phyloP scores from a whole-genome alignment of 306 rosid species.

The Dryas octopetala region DNA sequence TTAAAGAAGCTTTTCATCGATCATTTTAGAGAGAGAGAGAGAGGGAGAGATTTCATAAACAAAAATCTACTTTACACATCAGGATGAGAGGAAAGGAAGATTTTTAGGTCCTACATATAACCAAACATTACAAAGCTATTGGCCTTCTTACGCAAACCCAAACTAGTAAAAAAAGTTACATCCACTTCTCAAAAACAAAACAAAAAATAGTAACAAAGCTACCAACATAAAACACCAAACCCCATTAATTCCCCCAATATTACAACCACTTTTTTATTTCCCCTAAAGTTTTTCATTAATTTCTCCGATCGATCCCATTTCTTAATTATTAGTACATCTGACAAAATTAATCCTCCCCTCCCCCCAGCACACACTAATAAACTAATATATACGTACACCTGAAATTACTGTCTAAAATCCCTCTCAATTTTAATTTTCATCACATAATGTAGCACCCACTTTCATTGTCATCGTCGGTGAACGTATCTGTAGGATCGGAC shows the following conservation, averaged over 20 bases:
- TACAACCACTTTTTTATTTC: conserved; percentile 21
- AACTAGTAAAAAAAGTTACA: conserved; percentile 22
- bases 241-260: background rate
- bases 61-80: conserved; percentile 47
- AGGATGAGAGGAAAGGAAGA: conserved; percentile 42
- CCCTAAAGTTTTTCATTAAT: conserved; percentile 1
- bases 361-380: conserved; percentile 8
- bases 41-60: conserved; percentile 25
- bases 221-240: conserved; percentile 26
- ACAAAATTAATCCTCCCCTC: conserved; percentile 33
- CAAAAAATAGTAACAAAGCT: background rate
- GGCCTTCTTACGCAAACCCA: conserved; percentile 24
- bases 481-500: conserved; percentile 33
- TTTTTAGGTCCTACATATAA: conserved; percentile 42
- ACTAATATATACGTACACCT: background rate
- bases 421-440: conserved; percentile 25
- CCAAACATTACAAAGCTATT: conserved; percentile 26
- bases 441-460: conserved; percentile 69
- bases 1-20: too few species aligned
- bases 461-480: conserved; percentile 39
- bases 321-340: conserved; percentile 7
- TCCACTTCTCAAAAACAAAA: too few species aligned
- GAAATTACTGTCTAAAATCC: background rate
- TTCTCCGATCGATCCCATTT: background rate
- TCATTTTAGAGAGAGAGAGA: conserved; percentile 1